Evolutionary conservation across 176 grass and related monocot genomes (phyloP).

Genomic region (Triticum dicoccoides): DNA sequence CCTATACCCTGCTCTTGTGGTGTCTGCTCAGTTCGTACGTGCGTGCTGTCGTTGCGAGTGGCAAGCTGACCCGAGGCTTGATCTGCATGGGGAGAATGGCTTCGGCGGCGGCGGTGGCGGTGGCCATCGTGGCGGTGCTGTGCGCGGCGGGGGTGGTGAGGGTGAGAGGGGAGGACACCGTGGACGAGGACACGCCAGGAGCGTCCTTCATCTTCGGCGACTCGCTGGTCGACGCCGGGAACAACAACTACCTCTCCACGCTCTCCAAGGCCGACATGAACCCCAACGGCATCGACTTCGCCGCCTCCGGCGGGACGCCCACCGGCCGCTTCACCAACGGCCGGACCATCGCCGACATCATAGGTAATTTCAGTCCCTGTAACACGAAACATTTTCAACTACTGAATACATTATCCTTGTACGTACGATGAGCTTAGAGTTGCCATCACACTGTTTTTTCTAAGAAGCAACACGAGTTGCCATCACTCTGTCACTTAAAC

Average conservation of each 20-base stretch:
- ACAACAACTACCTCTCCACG: conserved; percentile 87
- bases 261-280: conserved; percentile 78
- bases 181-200: conserved; percentile 15
- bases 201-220: conserved; percentile 97
- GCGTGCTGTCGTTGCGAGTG: background rate
- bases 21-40: background rate
- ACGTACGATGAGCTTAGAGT: too few species aligned
- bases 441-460: too few species aligned
- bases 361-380: background rate
- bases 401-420: background rate
- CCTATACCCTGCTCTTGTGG: too few species aligned
- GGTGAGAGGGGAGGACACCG: background rate
- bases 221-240: conserved; percentile 90
- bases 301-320: conserved; percentile 67
- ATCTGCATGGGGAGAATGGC: conserved; percentile 6
- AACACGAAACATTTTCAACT: background rate
- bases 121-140: background rate
- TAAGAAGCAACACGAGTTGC: background rate
- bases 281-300: conserved; percentile 94
- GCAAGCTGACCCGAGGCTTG: too few species aligned
- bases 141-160: background rate
- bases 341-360: conserved; percentile 87
- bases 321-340: conserved; percentile 97
- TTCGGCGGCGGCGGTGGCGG: background rate
- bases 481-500: background rate